phyloP scores from a whole-genome alignment of 2,329 filamentous ascomycete species.

The Phaeomoniella chlamydospora region DNA sequence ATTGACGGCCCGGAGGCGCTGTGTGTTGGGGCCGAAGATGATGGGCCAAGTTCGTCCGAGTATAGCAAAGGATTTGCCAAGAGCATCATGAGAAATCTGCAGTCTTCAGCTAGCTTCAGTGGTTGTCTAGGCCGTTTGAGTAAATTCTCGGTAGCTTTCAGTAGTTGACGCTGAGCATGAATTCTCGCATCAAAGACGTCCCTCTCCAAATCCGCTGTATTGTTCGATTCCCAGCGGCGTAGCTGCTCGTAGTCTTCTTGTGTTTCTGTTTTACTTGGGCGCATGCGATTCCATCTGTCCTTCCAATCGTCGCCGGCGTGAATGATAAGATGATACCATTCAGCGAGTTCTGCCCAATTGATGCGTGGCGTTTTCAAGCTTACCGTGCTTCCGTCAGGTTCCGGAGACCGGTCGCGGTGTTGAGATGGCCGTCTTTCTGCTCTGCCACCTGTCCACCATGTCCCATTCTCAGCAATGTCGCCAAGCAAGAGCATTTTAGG shows the following conservation, averaged over 20 bases:
- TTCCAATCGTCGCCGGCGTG: slow-evolving; percentile 56
- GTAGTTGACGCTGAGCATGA: slow-evolving; percentile 52
- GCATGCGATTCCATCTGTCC: slow-evolving; percentile 41
- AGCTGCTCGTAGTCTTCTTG: slow-evolving; percentile 6
- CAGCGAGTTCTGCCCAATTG: slow-evolving; percentile 55
- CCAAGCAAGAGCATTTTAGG: slow-evolving; percentile 61
- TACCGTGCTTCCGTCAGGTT: slow-evolving; percentile 25
- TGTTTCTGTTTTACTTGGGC: slow-evolving; percentile 16
- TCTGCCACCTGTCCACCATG: slow-evolving; percentile 62
- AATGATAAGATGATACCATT: slow-evolving; percentile 61
- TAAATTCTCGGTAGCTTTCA: slow-evolving; percentile 66
- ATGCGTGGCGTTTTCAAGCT: slow-evolving; percentile 52
- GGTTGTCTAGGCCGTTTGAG: slow-evolving; percentile 65
- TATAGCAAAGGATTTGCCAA: slow-evolving; percentile 66
- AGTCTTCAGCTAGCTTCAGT: slow-evolving; percentile 52
- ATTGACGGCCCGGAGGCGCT: background rate
- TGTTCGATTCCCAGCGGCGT: slow-evolving; percentile 25
- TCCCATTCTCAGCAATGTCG: slow-evolving; percentile 66
- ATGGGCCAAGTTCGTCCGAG: slow-evolving; percentile 13
- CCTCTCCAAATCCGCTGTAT: slow-evolving; percentile 32
- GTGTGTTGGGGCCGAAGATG: background rate
- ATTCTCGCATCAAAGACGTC: slow-evolving; percentile 47
- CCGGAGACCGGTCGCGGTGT: slow-evolving; percentile 18
- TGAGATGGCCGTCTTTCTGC: slow-evolving; percentile 7
- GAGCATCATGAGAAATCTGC: slow-evolving; percentile 65